These are phyloP conservation scores for Botrytis paeoniae DNA, from an alignment of 2,329 filamentous ascomycete genomes.

Conservation along the genomic window DNA sequence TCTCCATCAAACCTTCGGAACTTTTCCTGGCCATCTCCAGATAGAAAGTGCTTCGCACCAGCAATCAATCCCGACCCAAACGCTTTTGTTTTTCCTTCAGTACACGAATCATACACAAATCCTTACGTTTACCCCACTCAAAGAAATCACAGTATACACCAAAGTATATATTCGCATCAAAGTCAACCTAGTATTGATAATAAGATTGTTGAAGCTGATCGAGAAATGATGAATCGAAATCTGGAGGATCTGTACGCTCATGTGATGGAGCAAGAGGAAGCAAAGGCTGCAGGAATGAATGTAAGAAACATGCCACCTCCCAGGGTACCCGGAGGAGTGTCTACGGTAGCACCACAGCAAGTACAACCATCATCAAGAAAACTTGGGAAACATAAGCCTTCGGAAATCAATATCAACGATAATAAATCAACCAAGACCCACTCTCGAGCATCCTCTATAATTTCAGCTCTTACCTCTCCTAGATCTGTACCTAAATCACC, in stretches of 20 bases:
- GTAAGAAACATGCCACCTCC: constrained; percentile 44
- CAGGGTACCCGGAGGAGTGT: constrained; percentile 30
- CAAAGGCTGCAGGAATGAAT: constrained; percentile 55
- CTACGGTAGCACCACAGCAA: constrained; percentile 35
- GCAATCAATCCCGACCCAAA: constrained; percentile 10
- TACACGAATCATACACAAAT: constrained; percentile 28
- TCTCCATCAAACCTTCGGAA: constrained; percentile 38
- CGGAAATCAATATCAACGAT: constrained; percentile 42
- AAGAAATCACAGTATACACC: constrained; percentile 21
- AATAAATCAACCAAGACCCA: constrained; percentile 44
- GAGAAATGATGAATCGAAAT: constrained; percentile 72
- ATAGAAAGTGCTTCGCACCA: constrained; percentile 24
- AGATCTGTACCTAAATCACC: not conserved
- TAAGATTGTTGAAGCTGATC: constrained; percentile 70
- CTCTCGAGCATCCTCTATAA: constrained; percentile 57
- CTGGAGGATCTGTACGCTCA: constrained; percentile 89
- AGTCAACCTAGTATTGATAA: constrained; percentile 60
- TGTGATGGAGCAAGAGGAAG: constrained; percentile 84
- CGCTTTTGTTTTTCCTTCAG: constrained; percentile 16
- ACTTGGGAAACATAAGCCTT: constrained; percentile 46
- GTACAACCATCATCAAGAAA: constrained; percentile 41
- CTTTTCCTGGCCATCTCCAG: constrained; percentile 52
- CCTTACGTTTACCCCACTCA: constrained; percentile 50
- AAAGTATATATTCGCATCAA: constrained; percentile 16
- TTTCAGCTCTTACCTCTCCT: constrained; percentile 57